Conservation (phyloP, 345 rosid species). For the Sisymbrium irio region DNA sequence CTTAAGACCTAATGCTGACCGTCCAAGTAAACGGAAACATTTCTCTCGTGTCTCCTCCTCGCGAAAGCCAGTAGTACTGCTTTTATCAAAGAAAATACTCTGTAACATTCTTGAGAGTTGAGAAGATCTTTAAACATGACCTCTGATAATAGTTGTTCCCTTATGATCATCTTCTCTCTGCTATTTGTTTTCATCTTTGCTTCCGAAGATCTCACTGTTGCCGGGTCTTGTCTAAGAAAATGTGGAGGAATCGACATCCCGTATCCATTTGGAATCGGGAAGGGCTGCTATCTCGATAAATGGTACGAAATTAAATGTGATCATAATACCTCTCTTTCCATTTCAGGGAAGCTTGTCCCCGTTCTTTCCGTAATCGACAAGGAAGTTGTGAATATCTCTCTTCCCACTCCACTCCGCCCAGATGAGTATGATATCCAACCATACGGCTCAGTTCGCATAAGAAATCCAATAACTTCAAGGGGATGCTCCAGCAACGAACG, state of each 20-base stretch:
- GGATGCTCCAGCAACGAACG: conserved; percentile 22
- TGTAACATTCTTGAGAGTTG: neutral
- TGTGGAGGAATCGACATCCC: conserved; percentile 43
- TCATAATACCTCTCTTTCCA: neutral
- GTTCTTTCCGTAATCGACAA: neutral
- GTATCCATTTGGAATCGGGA: conserved; percentile 39
- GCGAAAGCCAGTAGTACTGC: neutral
- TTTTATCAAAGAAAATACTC: neutral
- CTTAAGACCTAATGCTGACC: neutral
- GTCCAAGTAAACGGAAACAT: neutral
- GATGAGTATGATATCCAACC: rapidly evolving
- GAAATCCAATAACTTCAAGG: neutral
- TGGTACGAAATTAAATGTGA: neutral
- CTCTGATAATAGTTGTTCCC: neutral
- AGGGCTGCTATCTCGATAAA: conserved; percentile 13
- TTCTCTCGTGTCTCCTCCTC: neutral
- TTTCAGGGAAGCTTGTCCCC: neutral
- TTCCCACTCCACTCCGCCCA: neutral
- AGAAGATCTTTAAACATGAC: neutral
- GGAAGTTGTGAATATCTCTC: neutral
- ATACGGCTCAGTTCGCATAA: neutral
- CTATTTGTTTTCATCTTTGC: neutral
- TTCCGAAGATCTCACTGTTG: neutral
- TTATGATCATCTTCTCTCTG: neutral
- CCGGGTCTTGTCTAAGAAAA: neutral